Base-by-base conservation (phyloP, 2,329 filamentous ascomycete species). In the Beauveria bassiana region DNA sequence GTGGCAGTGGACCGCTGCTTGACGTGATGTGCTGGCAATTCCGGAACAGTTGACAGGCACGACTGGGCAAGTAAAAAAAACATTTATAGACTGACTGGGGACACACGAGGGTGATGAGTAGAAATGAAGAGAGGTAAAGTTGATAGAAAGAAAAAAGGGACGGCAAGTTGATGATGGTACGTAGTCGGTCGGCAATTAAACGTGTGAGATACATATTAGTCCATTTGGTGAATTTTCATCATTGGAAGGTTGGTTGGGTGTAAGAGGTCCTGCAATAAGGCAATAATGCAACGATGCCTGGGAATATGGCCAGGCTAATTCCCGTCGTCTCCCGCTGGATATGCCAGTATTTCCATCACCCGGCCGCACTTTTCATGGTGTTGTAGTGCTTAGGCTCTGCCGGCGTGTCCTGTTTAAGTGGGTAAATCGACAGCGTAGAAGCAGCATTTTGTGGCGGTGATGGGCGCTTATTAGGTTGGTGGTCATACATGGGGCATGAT, bases 281-380 rank as follows among this genome's bases (percentile, higher is more conserved):
- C 34, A 38, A 38, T 1, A 16, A 38, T 16, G 34, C n/a, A 43
- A 20, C 42, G 16, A 34, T 16, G 51, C 51, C n/a, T 57, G 43
- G 54, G n/a, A 49, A 57, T 49, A 57, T 47, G 28, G n/a, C n/a
- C 8, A 42, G 22, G 10, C 34, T 58, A 58, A 58, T 59, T 59
- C 46, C 56, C 56, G 56, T 59, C 56, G 56, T 59, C 56, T 59
- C 54, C n/a, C 4, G 24, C 26, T 40, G 54, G 28, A 28, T 14
- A 46, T 46, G 24, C n/a, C 14, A 8, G 10, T 34, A 22, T 51
- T 38, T 42, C 12, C 42, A 14, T 14, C 22, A 5, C 24, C 20
- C 31, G 18, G n/a, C 34, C 18, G 26, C 20, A 14, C 42, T 12
- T 50, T 42, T 28, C 14, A n/a, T 28, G 38, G 12, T 38, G 16